Conservation (phyloP, 2,329 filamentous ascomycete genomes). For the Fusarium sp. region DNA sequence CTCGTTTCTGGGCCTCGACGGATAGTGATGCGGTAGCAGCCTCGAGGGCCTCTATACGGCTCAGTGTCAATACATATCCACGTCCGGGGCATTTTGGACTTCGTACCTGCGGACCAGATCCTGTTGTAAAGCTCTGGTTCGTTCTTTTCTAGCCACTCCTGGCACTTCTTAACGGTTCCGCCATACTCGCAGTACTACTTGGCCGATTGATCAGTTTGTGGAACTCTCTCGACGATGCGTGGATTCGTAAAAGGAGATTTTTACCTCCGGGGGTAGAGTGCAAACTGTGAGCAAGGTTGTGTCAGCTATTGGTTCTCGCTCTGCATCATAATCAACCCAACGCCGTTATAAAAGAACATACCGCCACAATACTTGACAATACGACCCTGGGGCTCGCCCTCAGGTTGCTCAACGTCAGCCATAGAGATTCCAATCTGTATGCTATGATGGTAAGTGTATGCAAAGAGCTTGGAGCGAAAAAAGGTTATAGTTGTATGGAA, state of each 20-base stretch:
- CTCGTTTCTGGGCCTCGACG: conserved; percentile 91
- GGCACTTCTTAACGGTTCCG: conserved; percentile 94
- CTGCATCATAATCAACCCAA: conserved; percentile 3
- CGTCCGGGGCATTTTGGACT: not conserved
- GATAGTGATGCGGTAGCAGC: conserved; percentile 87
- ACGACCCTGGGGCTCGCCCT: conserved; percentile 61
- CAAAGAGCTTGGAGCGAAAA: conserved; percentile 23
- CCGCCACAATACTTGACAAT: conserved; percentile 67
- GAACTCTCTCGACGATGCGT: conserved; percentile 1
- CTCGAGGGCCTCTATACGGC: conserved; percentile 74
- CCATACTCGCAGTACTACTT: conserved; percentile 98
- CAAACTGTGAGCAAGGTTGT: conserved; percentile 58
- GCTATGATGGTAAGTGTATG: not conserved
- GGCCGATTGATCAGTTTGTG: conserved; percentile 38
- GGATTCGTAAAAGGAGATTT: conserved; percentile 22
- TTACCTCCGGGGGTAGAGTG: conserved; percentile 72
- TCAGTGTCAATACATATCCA: conserved; percentile 10
- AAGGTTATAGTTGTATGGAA: conserved; percentile 26
- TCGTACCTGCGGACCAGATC: conserved; percentile 86
- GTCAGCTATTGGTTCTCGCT: conserved; percentile 22
- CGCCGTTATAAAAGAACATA: conserved; percentile 49
- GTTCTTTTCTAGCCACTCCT: conserved; percentile 88
- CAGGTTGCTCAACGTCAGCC: conserved; percentile 63
- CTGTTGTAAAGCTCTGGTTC: conserved; percentile 77
- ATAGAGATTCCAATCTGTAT: conserved; percentile 47